Percentiles rank a stretch among this genome's conserved stretches.
Conservation (phyloP, 2,329 filamentous ascomycete species). For the Hypoxylon sp. region DNA sequence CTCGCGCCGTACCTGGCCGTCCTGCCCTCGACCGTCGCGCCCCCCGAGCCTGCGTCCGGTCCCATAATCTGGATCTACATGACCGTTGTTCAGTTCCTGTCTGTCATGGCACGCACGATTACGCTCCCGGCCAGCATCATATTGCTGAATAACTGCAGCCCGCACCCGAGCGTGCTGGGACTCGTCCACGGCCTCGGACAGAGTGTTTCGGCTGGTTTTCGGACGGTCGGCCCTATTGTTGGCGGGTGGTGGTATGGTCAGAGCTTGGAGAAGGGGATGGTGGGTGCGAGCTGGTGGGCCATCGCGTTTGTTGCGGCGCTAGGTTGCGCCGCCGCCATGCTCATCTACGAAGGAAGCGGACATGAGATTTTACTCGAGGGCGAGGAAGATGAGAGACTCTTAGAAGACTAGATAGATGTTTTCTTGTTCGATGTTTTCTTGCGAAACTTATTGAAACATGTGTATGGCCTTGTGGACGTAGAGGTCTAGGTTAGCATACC, state of each 20-base stretch:
- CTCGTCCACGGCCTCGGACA: conserved; percentile 67
- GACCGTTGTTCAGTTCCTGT: conserved; percentile 71
- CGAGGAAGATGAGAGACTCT: conserved; percentile 43
- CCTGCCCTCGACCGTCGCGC: conserved; percentile 62
- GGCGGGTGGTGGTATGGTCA: conserved; percentile 63
- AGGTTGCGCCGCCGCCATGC: conserved; percentile 69
- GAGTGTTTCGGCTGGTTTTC: conserved; percentile 62
- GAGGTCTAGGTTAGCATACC: not conserved
- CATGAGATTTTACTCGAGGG: conserved; percentile 67
- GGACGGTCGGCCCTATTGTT: conserved; percentile 63
- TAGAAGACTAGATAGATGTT: conserved; percentile 1
- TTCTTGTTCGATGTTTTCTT: too few species aligned
- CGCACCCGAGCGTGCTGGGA: conserved; percentile 68
- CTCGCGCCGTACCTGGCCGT: conserved; percentile 75
- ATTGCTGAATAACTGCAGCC: conserved; percentile 70
- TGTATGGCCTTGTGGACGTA: too few species aligned
- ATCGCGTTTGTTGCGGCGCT: conserved; percentile 63
- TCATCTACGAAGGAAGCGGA: conserved; percentile 73
- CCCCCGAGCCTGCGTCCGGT: conserved; percentile 60
- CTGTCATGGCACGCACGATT: conserved; percentile 80
- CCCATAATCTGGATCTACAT: conserved; percentile 70
- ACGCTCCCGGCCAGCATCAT: conserved; percentile 69
- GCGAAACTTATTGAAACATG: too few species aligned
- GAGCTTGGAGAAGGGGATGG: conserved; percentile 59
- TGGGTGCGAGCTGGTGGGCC: conserved; percentile 62